These are phyloP conservation scores for Sungouiella blattae DNA, from an alignment of 805 yeast species.

Conservation along the genomic window DNA sequence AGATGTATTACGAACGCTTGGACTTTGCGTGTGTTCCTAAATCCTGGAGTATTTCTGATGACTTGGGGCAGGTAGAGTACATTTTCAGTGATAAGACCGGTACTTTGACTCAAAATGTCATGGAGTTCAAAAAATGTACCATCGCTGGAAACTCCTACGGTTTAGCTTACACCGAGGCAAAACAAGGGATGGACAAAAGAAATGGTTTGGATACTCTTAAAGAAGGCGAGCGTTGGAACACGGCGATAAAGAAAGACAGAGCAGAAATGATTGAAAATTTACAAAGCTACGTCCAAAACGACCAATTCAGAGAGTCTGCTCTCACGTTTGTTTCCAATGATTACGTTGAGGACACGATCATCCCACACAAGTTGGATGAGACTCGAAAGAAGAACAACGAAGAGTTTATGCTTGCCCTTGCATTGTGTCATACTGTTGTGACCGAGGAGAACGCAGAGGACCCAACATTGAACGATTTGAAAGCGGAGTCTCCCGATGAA, in stretches of 20 bases:
- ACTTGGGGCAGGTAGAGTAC: conserved; percentile 81
- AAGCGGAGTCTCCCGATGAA: conserved; percentile 84
- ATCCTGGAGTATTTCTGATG: conserved; percentile 83
- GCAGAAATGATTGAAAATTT: conserved; percentile 47
- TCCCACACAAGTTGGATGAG: conserved; percentile 23
- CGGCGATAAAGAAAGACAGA: conserved; percentile 50
- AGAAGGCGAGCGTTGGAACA: conserved; percentile 55
- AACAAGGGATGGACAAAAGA: conserved; percentile 73
- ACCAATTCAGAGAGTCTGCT: conserved; percentile 42
- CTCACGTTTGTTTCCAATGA: conserved; percentile 63
- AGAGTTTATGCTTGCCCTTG: conserved; percentile 60
- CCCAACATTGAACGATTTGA: conserved; percentile 45
- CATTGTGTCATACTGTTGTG: conserved; percentile 73
- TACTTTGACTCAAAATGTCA: conserved; percentile 76
- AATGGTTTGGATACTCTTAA: conserved; percentile 72
- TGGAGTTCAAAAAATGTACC: conserved; percentile 83
- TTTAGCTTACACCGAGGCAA: conserved; percentile 78
- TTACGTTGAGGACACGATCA: conserved; percentile 50
- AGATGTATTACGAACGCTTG: conserved; percentile 62
- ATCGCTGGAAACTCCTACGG: conserved; percentile 73
- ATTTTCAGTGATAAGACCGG: conserved; percentile 85
- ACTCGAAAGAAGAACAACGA: conserved; percentile 48
- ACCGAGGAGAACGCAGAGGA: conserved; percentile 49
- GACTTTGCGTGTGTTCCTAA: conserved; percentile 84
- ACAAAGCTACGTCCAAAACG: conserved; percentile 29